Evolutionary conservation across 805 yeast genomes (phyloP), one percentile per base, ranked within the genome.

Genomic region (Phaffomyces thermotolerans): DNA sequence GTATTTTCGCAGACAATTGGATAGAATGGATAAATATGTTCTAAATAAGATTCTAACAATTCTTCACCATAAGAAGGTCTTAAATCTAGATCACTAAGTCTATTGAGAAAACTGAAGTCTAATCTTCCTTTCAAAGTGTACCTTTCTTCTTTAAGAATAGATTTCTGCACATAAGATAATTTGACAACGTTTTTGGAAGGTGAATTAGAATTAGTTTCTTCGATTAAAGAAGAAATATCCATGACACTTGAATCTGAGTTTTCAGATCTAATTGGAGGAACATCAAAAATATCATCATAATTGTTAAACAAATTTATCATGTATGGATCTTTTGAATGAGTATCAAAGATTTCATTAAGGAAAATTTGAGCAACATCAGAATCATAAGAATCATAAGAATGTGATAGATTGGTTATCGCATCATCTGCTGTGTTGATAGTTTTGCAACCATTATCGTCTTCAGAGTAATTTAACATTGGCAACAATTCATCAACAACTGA

Each of bases 1-100:
- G 43, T 40, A 15, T 12, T 23, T n/a, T 36, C 38, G 22, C 43
- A 40, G 3, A 40, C 43, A 22, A 40, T 40, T 20, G 43, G 43
- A 17, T 22, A 40, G 20, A 40, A 40, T 10, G 43, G 43, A 18
- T 40, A 40, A n/a, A 40, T 35, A 23, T 40, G 39, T 30, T 40
- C 43, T 7, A 40, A 24, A 23, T 40, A 40, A 7, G 43, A 35
- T 15, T 40, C 43, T 14, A 40, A 34, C 12, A 40, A 23, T 22
- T 27, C 35, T 9, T 40, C 35, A n/a, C 29, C 31, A 30, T 30
- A 29, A 5, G 27, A 8, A 8, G 43, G 39, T 20, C 30, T 13
- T 7, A 35, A 7, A 22, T 35, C 39, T 8, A 36, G 15, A n/a
- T 40, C 35, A 4, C 22, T 40, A 3, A 30, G 22, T 27, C n/a